These are phyloP conservation scores for Mucor velutinosus DNA, from an alignment of 371 early-diverging fungal species.

Conservation along the genomic window DNA sequence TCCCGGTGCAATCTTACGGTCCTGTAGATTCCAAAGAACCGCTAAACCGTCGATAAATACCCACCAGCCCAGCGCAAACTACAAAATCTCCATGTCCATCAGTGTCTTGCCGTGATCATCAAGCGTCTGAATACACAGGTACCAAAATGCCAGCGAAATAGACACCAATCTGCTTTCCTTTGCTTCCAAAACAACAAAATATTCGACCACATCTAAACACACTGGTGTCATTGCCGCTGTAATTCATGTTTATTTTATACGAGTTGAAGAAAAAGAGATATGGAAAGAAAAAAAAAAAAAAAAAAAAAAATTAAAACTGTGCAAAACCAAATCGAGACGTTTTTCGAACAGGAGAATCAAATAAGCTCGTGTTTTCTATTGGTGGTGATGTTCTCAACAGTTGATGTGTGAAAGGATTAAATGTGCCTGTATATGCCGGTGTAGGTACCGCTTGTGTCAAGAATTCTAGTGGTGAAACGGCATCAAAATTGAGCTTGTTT, in stretches of 20 bases:
- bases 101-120: background rate
- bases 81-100: background rate
- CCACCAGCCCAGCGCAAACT: conserved; percentile 88
- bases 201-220: conserved; percentile 28
- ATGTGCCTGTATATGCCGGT: conserved; percentile 40
- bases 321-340: conserved; percentile 52
- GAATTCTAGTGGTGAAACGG: conserved; percentile 37
- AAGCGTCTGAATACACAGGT: too few relatives aligned
- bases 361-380: background rate
- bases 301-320: conserved; percentile 19
- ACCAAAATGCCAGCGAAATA: conserved; percentile 57
- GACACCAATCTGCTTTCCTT: conserved; percentile 47
- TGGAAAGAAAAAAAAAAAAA: background rate
- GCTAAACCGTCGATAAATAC: conserved; percentile 72
- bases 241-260: conserved; percentile 4
- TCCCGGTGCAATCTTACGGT: conserved; percentile 47
- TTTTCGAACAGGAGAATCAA: conserved; percentile 46
- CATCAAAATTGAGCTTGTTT: background rate
- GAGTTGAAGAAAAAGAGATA: background rate
- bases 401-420: conserved; percentile 49
- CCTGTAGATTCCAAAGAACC: conserved; percentile 28
- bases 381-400: conserved; percentile 32
- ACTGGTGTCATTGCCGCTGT: conserved; percentile 2
- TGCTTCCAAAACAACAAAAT: conserved; percentile 27
- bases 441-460: conserved; percentile 38